phyloP scores from a whole-genome alignment of 768 basidiomycete species.

The Strobilomyces echinocephalus region DNA sequence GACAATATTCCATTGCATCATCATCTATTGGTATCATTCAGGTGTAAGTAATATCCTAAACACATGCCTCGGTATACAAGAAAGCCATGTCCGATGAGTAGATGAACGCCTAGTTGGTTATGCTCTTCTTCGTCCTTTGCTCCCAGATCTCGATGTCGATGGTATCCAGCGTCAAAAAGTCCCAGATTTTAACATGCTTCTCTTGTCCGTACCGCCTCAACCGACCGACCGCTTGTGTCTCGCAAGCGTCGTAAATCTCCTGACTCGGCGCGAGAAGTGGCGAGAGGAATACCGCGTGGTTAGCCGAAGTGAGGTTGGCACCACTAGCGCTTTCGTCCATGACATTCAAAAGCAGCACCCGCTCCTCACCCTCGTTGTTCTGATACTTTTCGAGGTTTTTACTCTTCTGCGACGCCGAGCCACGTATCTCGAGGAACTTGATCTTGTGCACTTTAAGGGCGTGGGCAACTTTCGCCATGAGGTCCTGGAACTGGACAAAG shows the following conservation, averaged over 20 bases:
- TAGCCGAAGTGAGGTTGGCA: constrained; percentile 88
- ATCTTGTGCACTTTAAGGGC: constrained; percentile 71
- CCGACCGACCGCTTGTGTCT: constrained; percentile 81
- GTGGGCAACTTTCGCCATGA: constrained; percentile 87
- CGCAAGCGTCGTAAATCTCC: constrained; percentile 80
- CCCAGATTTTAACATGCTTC: constrained; percentile 76
- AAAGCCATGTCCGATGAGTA: constrained; percentile 3
- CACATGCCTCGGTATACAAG: constrained; percentile 8
- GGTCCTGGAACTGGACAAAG: constrained; percentile 94
- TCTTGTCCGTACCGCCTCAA: constrained; percentile 79
- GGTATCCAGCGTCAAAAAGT: constrained; percentile 80
- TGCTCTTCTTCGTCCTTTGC: constrained; percentile 36
- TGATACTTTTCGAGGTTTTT: constrained; percentile 86
- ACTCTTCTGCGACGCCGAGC: constrained; percentile 70
- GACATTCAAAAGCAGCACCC: constrained; percentile 83
- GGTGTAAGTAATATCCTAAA: neutral
- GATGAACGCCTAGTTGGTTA: constrained; percentile 21
- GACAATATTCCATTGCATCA: neutral
- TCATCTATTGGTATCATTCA: too few relatives aligned
- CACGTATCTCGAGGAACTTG: constrained; percentile 75
- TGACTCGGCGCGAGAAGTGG: constrained; percentile 79
- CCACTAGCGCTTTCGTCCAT: constrained; percentile 96
- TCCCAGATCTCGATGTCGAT: constrained; percentile 84
- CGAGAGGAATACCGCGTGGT: constrained; percentile 92
- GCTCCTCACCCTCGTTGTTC: constrained; percentile 65